phyloP scores from a whole-genome alignment of 2,329 filamentous ascomycete genomes.

The Xylariaceae sp. region DNA sequence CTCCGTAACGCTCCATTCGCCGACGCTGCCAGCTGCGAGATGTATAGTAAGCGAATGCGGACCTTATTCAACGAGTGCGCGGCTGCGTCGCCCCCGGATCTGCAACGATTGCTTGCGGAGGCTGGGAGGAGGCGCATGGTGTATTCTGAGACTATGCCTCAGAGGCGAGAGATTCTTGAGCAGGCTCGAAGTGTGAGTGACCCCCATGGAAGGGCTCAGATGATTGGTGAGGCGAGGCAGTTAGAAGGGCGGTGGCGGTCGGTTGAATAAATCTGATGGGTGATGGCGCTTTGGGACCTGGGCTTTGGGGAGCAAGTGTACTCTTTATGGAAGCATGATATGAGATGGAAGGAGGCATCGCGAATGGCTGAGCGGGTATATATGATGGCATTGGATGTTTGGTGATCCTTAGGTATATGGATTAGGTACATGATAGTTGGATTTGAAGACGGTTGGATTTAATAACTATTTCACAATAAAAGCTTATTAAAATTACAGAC shows the following conservation, averaged over 20 bases:
- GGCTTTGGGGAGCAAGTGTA: too few species aligned
- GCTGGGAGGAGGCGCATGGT: constrained; percentile 28
- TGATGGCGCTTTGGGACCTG: too few species aligned
- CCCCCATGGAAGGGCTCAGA: constrained; percentile 10
- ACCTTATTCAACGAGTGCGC: constrained; percentile 31
- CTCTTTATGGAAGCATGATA: neutral
- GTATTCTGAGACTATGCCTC: constrained; percentile 32
- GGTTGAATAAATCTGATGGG: constrained; percentile 28
- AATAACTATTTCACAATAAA: too few species aligned
- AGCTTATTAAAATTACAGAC: too few species aligned
- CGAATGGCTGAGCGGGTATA: neutral
- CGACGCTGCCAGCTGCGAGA: constrained; percentile 32
- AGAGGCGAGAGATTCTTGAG: constrained; percentile 27
- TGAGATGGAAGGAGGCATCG: neutral
- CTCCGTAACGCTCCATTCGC: constrained; percentile 19
- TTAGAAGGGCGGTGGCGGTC: constrained; percentile 34
- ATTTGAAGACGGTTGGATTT: too few species aligned
- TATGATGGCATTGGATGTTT: neutral
- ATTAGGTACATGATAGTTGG: too few species aligned
- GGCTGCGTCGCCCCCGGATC: constrained; percentile 23
- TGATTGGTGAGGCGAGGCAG: constrained; percentile 21
- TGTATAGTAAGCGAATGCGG: constrained; percentile 38
- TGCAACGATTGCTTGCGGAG: constrained; percentile 22
- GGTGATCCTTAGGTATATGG: neutral
- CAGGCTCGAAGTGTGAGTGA: constrained; percentile 24